A percentile compares a stretch with the other conserved stretches of the same genome.
phyloP scores from a whole-genome alignment of 163 green algal species.

The Scenedesmus sp. region DNA sequence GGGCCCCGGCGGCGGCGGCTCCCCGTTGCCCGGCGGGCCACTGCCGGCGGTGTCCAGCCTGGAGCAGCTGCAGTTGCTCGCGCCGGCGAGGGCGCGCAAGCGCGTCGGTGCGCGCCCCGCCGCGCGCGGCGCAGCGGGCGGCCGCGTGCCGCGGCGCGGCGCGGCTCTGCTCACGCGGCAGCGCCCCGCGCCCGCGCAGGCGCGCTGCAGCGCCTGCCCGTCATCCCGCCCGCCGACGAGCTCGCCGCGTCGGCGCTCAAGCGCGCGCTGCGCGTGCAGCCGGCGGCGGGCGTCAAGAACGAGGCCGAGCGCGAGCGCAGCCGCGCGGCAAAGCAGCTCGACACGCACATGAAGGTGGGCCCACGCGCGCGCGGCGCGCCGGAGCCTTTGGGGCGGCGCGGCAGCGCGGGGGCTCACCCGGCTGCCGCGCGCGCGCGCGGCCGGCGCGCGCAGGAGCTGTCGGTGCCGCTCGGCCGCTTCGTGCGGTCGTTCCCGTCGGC shows the following conservation, averaged over 20 bases:
- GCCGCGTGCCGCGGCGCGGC: too few species aligned
- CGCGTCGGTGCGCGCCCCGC: neutral
- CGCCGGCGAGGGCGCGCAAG: too few species aligned
- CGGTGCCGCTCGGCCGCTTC: slow-evolving; percentile 68
- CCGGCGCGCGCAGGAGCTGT: slow-evolving; percentile 63
- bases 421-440: neutral
- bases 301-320: slow-evolving; percentile 74
- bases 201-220: slow-evolving; percentile 69
- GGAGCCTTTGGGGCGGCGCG: neutral
- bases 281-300: slow-evolving; percentile 71
- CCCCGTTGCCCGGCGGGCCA: neutral
- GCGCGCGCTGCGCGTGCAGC: slow-evolving; percentile 51
- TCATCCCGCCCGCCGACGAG: slow-evolving; percentile 71
- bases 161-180: neutral
- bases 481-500: slow-evolving; percentile 72
- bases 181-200: slow-evolving; percentile 36
- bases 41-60: neutral
- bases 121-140: too few species aligned
- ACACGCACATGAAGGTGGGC: slow-evolving; percentile 82
- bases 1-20: neutral
- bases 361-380: too few species aligned
- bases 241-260: slow-evolving; percentile 70
- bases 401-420: neutral
- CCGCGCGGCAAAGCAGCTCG: slow-evolving; percentile 79
- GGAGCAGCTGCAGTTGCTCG: neutral